Base-by-base conservation (phyloP, 441 rosid species). In the Melastoma candidum region DNA sequence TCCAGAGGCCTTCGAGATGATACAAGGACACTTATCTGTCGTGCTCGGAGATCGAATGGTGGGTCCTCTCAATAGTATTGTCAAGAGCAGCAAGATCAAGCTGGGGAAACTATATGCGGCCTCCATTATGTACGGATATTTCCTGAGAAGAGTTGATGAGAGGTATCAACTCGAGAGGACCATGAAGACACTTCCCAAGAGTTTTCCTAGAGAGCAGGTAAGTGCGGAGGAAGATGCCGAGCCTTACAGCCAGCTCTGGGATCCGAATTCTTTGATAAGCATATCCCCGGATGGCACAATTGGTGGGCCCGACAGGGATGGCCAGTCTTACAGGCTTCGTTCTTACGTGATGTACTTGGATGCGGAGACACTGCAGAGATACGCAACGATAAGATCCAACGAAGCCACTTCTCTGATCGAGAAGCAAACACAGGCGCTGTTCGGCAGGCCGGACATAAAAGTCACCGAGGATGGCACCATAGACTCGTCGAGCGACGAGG, bases 31-130 rank as follows among this genome's bases (percentile, higher is more conserved):
- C 73, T 63, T 85, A 54, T 69, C 93, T 65, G 75, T 82, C 4
- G 84, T 87, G 46, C 79, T 83, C 12, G 93, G 96, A 57, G 96
- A 87, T 12, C 51, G 90, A 56, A 49, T 66, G 0, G 85, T 90
- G 0, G 95, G 95, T 47, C 84, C 95, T 26, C 82, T 85, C 9
- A 81, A 73, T 43, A 73, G 77, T 43, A 71, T 80, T 45, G 69
- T 80, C 68, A 79, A 87, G 71, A 90, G 84, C 59, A 80, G 87
- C 78, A 90, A 90, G 74, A 72, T 87, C 64, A 85, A 87, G 63
- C 88, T 90, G 2, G 95, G 98, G 22, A 87, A 90, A 66, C 64
- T 87, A 48, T 87, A 85, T 51, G 96, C 98, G 56, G 98, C 98
- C 66, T 87, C 96, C 3, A 74, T 81, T 1, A 83, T 90, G 95